A percentile compares a stretch with the other conserved stretches of the same genome.
Conservation (phyloP, 331 rosid species). For the Quercus tomentella region DNA sequence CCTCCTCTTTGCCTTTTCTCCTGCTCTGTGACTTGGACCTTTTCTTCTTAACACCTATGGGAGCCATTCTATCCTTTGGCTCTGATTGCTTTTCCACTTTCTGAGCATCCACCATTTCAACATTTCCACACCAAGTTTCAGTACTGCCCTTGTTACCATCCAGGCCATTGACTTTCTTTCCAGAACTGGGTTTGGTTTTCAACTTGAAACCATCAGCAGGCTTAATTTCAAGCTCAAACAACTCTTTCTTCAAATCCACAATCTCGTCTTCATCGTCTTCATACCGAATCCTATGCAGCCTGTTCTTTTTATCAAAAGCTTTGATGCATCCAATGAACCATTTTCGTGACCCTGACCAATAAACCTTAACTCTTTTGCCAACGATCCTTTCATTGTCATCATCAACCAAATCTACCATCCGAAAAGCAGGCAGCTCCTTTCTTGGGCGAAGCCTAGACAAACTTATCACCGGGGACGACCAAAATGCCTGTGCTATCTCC, state of each 20-base stretch:
- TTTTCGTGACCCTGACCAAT: slow-evolving; percentile 5
- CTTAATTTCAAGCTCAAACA: neutral
- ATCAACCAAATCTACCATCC: neutral
- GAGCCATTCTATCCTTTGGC: neutral
- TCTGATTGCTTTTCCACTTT: neutral
- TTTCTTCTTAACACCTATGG: neutral
- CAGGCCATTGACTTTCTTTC: neutral
- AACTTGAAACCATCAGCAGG: neutral
- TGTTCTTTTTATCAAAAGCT: neutral
- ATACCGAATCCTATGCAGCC: neutral
- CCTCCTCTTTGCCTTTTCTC: neutral
- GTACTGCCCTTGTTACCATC: neutral
- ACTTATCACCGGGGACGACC: neutral
- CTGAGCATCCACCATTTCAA: neutral
- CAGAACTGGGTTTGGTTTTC: slow-evolving; percentile 2
- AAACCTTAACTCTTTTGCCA: slow-evolving; percentile 8
- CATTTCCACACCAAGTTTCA: neutral
- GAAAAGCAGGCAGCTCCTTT: neutral
- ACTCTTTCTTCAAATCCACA: neutral
- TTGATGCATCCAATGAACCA: neutral
- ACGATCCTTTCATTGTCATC: neutral
- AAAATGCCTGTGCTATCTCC: neutral
- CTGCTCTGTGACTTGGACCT: neutral
- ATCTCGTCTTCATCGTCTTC: neutral
- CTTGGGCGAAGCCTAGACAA: slow-evolving; percentile 1